These are phyloP conservation scores for Penicillium herquei DNA, from an alignment of 495 filamentous ascomycete genomes.

Conservation along the genomic window DNA sequence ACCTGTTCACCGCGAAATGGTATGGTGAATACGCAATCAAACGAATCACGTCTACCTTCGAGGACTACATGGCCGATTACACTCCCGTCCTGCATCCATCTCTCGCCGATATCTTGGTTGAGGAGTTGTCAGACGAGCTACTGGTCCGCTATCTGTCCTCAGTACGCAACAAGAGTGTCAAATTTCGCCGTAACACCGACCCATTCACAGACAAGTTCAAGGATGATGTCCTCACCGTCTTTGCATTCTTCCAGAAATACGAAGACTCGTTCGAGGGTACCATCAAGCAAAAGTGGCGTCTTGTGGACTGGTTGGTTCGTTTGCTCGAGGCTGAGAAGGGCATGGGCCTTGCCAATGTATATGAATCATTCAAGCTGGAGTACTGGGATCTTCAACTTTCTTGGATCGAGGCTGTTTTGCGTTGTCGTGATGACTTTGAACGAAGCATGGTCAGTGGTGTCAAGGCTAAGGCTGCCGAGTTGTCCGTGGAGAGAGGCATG, in stretches of 20 bases:
- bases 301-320: slow-evolving; percentile 74
- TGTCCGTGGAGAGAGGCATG: slow-evolving; percentile 70
- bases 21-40: slow-evolving; percentile 79
- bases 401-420: slow-evolving; percentile 94
- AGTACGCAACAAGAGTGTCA: slow-evolving; percentile 85
- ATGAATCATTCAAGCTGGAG: slow-evolving; percentile 75
- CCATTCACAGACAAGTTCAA: slow-evolving; percentile 86
- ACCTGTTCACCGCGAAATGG: slow-evolving; percentile 91
- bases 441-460: slow-evolving; percentile 81
- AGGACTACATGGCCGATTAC: slow-evolving; percentile 91
- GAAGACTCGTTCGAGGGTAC: slow-evolving; percentile 63
- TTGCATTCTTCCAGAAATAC: slow-evolving; percentile 64
- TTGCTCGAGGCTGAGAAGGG: slow-evolving; percentile 75
- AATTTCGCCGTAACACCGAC: slow-evolving; percentile 75
- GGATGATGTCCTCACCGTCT: slow-evolving; percentile 82
- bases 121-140: slow-evolving; percentile 88
- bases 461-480: slow-evolving; percentile 80
- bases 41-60: slow-evolving; percentile 86
- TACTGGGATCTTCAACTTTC: slow-evolving; percentile 95
- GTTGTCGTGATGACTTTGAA: slow-evolving; percentile 90
- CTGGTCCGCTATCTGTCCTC: slow-evolving; percentile 80
- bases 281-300: slow-evolving; percentile 89
- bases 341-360: slow-evolving; percentile 65
- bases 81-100: slow-evolving; percentile 73
- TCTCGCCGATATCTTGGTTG: slow-evolving; percentile 81